These are phyloP conservation scores for Zizania latifolia DNA, from an alignment of 176 grass and related monocot species.

Conservation along the genomic window DNA sequence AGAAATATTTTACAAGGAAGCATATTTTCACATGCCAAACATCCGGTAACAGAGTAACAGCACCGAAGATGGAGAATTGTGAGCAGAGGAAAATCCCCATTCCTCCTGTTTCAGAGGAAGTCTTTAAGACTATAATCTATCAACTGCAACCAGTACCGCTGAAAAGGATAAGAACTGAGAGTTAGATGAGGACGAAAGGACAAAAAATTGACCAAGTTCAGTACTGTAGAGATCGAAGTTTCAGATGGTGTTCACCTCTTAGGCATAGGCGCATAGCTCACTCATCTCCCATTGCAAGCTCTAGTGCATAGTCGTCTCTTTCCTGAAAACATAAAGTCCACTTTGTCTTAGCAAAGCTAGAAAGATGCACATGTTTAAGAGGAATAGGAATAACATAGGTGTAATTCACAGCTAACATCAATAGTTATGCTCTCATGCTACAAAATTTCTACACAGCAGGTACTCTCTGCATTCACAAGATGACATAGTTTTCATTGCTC, in stretches of 20 bases:
- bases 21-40: neutral
- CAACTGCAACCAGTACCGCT: neutral
- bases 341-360: conserved; percentile 6
- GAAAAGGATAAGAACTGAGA: neutral
- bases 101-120: neutral
- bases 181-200: neutral
- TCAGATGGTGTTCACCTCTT: conserved; percentile 5
- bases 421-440: no score
- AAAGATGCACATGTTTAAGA: neutral
- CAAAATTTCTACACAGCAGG: no score
- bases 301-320: conserved; percentile 87
- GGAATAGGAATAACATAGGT: neutral
- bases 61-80: neutral
- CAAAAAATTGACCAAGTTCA: neutral
- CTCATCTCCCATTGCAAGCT: conserved; percentile 86
- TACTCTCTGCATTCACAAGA: conserved; percentile 11
- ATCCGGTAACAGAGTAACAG: neutral
- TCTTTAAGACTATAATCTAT: neutral
- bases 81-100: neutral
- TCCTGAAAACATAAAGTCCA: conserved; percentile 43
- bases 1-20: neutral
- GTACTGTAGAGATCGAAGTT: neutral
- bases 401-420: neutral
- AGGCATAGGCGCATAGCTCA: conserved; percentile 38
- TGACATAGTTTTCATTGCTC: neutral